Percentiles rank a stretch among this genome's conserved stretches.
Conservation (phyloP, 2,329 filamentous ascomycete genomes). For the Thielaviopsis euricoi region DNA sequence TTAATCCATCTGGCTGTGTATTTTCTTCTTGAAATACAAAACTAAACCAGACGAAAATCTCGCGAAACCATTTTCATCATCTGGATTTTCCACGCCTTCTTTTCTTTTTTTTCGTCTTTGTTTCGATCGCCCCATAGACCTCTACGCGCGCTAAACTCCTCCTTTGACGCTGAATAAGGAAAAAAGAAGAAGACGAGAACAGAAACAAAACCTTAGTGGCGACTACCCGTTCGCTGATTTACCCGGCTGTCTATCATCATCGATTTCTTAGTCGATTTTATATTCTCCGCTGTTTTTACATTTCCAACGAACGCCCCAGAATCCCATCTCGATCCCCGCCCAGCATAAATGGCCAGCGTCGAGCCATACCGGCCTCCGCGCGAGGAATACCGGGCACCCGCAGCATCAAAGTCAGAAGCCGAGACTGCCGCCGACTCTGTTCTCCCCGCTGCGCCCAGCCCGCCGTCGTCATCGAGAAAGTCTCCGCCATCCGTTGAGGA, state of each 20-base stretch:
- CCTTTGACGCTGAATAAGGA: neutral
- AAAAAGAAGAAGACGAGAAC: too few relatives aligned
- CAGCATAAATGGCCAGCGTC: slow-evolving; percentile 37
- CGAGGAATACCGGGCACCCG: slow-evolving; percentile 40
- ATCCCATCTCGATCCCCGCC: neutral
- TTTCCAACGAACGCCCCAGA: neutral
- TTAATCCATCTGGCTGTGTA: too few relatives aligned
- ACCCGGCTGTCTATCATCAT: neutral
- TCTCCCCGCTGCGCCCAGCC: slow-evolving; percentile 4
- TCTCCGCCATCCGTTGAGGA: neutral
- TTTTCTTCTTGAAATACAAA: too few relatives aligned
- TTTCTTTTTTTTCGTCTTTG: neutral
- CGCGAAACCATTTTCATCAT: too few relatives aligned
- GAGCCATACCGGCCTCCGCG: slow-evolving; percentile 40
- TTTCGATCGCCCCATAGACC: too few relatives aligned
- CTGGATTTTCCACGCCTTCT: too few relatives aligned
- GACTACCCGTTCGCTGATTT: neutral
- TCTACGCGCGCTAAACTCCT: neutral
- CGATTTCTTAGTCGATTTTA: neutral
- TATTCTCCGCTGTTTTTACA: neutral
- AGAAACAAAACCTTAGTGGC: neutral
- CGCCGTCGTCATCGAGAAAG: slow-evolving; percentile 1
- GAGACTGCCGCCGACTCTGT: neutral
- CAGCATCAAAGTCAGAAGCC: neutral
- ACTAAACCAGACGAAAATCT: too few relatives aligned